phyloP scores from a whole-genome alignment of 768 basidiomycete genomes.

The Collybiopsis luxurians region DNA sequence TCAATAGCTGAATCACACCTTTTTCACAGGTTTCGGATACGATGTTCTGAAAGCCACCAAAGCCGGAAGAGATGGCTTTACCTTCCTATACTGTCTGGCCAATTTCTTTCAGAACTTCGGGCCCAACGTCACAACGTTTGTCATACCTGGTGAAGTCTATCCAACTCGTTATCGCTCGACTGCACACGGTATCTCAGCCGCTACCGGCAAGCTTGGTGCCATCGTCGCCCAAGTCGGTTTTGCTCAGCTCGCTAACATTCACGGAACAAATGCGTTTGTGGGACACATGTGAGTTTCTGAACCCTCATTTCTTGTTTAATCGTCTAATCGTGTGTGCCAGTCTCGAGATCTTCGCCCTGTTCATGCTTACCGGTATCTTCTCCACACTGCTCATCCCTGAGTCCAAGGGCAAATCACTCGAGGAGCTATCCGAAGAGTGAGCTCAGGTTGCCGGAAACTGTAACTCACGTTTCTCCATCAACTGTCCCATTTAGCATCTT shows the following conservation, averaged over 20 bases:
- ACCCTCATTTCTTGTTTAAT: neutral
- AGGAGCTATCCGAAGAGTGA: conserved; percentile 78
- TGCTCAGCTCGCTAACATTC: conserved; percentile 62
- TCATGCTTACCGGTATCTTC: conserved; percentile 84
- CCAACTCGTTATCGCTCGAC: conserved; percentile 88
- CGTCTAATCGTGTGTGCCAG: too few relatives aligned
- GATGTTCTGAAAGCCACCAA: conserved; percentile 48
- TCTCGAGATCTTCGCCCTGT: conserved; percentile 78
- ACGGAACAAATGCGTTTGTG: conserved; percentile 59
- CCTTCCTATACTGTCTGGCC: conserved; percentile 83
- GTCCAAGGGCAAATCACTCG: conserved; percentile 64
- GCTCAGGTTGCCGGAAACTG: too few relatives aligned
- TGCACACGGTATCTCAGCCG: conserved; percentile 81
- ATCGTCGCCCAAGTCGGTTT: conserved; percentile 81
- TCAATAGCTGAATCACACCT: neutral
- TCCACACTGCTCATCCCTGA: conserved; percentile 81
- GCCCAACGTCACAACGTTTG: conserved; percentile 76
- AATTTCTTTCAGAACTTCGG: conserved; percentile 93
- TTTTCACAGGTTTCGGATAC: conserved; percentile 45
- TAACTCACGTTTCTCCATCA: too few relatives aligned
- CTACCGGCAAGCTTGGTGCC: conserved; percentile 80
- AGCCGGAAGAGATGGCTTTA: conserved; percentile 54
- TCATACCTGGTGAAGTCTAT: conserved; percentile 77
- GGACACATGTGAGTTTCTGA: conserved; percentile 57
- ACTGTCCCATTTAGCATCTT: too few relatives aligned